Base-by-base conservation (phyloP, 768 basidiomycete genomes). In the Trametes maxima region DNA sequence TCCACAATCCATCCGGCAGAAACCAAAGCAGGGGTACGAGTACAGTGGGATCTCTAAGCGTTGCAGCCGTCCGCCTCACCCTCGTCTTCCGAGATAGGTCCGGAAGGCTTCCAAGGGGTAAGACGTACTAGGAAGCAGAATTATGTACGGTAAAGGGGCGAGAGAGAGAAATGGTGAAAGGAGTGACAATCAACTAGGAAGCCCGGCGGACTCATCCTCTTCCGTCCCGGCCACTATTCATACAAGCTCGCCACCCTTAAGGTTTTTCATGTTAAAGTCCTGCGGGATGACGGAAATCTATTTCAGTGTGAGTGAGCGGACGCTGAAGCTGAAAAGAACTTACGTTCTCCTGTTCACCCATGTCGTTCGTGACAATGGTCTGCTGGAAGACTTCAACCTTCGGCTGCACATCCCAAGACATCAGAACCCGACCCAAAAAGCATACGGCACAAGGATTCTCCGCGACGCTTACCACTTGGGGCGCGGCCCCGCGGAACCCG, bases 231-330 rank as follows among this genome's bases (percentile, higher is more conserved):
- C n/a, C n/a, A n/a, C n/a, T n/a, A 7, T 50, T 52, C 19, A 59
- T 24, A 54, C 58, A 43, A 59, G 58, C 51, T 59, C 58, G 51
- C 58, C 50, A 24, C 58, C 58, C 50, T 59, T 59, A 16, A 59
- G 42, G 24, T 52, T 59, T 47, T 59, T 52, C 58, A 59, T 53
- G 58, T 22, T 19, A 24, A 53, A 59, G 58, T 53, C 45, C 58
- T 59, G 49, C 16, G 44, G 28, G 2, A 46, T 19, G 28, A 14
- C 43, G 43, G n/a, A 5, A 43, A 33, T 33, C 28, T 33, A 33
- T 33, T 33, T 33, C 28, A 33, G 28, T 33, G 28, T 45, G 19
- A 24, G 8, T 21, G n/a, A 21, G 45, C 19, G 17, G 1, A 11
- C 17, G 19, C n/a, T 11, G 37, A 24, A 1, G 37, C 36, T 4